These are phyloP conservation scores for Phytophthora pinifolia DNA, from an alignment of 352 stramenopile genomes.

Conservation along the genomic window DNA sequence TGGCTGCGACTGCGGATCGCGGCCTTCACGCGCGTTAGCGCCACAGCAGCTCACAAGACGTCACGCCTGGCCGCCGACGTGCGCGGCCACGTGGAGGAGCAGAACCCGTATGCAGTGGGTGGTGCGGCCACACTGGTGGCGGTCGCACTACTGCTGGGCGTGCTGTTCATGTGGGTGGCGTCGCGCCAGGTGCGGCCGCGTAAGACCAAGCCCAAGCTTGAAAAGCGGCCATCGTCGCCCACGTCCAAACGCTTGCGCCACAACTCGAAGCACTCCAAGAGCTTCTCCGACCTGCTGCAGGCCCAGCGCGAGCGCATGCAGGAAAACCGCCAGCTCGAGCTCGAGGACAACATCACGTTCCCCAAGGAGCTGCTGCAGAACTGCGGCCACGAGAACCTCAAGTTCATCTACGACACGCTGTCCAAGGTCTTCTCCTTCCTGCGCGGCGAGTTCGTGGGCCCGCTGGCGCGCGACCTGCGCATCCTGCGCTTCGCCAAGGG, in stretches of 20 bases:
- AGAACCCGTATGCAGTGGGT: slow-evolving; percentile 49
- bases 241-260: slow-evolving; percentile 74
- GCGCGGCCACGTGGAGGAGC: slow-evolving; percentile 27
- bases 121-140: slow-evolving; percentile 46
- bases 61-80: slow-evolving; percentile 17
- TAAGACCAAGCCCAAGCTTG: slow-evolving; percentile 31
- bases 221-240: slow-evolving; percentile 54
- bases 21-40: slow-evolving; percentile 16
- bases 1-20: slow-evolving; percentile 16
- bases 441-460: slow-evolving; percentile 62
- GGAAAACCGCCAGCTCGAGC: slow-evolving; percentile 60
- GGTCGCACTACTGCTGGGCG: slow-evolving; percentile 42
- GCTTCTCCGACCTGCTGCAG: slow-evolving; percentile 66
- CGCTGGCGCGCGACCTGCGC: slow-evolving; percentile 56
- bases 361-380: slow-evolving; percentile 55
- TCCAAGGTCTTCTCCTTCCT: slow-evolving; percentile 84
- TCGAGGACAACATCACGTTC: slow-evolving; percentile 70
- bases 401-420: slow-evolving; percentile 78
- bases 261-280: slow-evolving; percentile 61
- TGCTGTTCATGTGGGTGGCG: slow-evolving; percentile 81
- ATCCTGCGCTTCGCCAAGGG: slow-evolving; percentile 51
- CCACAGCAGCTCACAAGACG: slow-evolving; percentile 24
- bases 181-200: slow-evolving; percentile 76
- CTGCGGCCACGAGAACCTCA: slow-evolving; percentile 71
- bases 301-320: slow-evolving; percentile 61